Conservation (phyloP, 768 basidiomycete genomes). For the Auricularia heimuer region DNA sequence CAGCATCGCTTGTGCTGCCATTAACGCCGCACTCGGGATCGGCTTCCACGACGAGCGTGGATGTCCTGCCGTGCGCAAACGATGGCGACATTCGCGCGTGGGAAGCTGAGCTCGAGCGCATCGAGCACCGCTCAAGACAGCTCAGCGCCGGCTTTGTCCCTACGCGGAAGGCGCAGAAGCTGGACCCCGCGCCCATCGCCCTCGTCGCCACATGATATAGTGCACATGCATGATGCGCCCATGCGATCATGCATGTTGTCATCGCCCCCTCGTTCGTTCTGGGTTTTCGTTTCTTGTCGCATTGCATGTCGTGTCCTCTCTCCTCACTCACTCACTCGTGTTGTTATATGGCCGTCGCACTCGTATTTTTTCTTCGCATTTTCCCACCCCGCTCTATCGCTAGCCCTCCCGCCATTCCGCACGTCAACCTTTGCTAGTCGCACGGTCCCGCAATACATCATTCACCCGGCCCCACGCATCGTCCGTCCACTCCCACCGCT, state of each 20-base stretch:
- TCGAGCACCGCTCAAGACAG: conserved; percentile 50
- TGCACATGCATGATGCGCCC: not conserved
- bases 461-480: too few species aligned
- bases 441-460: not conserved
- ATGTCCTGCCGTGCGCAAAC: conserved; percentile 11
- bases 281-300: not conserved
- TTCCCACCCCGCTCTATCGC: too few species aligned
- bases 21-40: not conserved
- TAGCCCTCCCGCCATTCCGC: too few species aligned
- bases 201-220: not conserved
- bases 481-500: not conserved
- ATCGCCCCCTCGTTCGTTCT: not conserved
- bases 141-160: not conserved
- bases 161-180: not conserved
- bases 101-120: conserved; percentile 68
- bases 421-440: not conserved
- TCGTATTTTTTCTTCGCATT: too few species aligned
- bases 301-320: not conserved
- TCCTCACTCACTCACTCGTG: not conserved
- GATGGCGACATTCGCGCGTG: conserved; percentile 44
- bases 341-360: too few species aligned
- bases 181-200: not conserved
- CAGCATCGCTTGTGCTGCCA: conserved; percentile 6
- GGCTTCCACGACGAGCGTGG: conserved; percentile 2
- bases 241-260: not conserved